A percentile compares a stretch with the other conserved stretches of the same genome.
Conservation (phyloP, 305 asterid genomes). For the Solanum hybrid region DNA sequence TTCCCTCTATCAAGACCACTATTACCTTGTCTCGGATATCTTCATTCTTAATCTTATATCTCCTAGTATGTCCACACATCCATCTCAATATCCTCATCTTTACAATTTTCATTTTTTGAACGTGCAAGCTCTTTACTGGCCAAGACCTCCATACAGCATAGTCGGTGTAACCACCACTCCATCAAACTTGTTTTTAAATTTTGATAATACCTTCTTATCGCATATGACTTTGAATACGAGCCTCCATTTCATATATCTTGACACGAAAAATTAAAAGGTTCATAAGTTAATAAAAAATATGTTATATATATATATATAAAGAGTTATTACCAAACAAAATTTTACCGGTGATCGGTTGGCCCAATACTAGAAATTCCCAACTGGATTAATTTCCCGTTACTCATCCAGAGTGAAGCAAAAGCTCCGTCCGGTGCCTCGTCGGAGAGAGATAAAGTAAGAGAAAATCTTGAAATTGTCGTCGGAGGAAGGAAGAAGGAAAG, state of each 20-base stretch:
- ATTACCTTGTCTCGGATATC: background rate
- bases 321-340: background rate
- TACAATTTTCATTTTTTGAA: too few species aligned
- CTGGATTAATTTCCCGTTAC: background rate
- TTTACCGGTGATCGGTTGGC: background rate
- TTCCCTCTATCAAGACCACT: background rate
- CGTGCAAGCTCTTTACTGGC: background rate
- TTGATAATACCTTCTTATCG: background rate
- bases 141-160: background rate
- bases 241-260: background rate
- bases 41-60: background rate
- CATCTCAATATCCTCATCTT: background rate
- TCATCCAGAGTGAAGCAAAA: background rate
- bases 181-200: background rate
- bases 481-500: background rate
- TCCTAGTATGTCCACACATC: background rate
- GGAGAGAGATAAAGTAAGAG: background rate
- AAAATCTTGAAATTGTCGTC: background rate
- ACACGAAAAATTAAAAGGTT: background rate
- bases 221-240: background rate
- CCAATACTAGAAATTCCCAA: background rate
- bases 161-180: background rate
- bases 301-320: too few species aligned
- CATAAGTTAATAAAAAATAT: background rate
- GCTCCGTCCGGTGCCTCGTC: background rate